phyloP scores from a whole-genome alignment of 108 stramenopile genomes.

The Cyclotella kingstonii region DNA sequence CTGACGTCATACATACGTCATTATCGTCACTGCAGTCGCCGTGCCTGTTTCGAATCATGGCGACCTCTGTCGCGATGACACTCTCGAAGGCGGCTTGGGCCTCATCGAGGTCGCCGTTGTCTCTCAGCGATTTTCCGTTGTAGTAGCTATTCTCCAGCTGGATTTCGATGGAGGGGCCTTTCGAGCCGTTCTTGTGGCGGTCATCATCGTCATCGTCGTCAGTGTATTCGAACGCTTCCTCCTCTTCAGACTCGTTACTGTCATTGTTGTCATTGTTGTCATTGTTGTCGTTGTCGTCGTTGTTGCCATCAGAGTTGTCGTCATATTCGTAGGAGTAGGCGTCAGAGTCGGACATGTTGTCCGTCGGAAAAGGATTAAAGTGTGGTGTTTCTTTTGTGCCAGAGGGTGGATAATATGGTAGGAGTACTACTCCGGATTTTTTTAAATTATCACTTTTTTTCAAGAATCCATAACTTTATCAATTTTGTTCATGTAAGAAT shows the following conservation, averaged over 20 bases:
- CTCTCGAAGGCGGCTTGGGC: constrained; percentile 74
- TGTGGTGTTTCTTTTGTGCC: not conserved
- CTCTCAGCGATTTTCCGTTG: constrained; percentile 84
- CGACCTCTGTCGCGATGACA: constrained; percentile 57
- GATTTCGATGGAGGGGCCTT: constrained; percentile 67
- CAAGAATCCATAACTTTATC: too few relatives aligned
- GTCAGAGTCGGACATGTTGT: constrained; percentile 45
- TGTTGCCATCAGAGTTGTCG: constrained; percentile 24
- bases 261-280: constrained; percentile 58
- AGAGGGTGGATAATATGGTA: not conserved
- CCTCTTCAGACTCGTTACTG: too few relatives aligned
- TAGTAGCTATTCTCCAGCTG: constrained; percentile 95
- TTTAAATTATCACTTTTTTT: too few relatives aligned
- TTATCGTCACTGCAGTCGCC: constrained; percentile 31
- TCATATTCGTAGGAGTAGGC: constrained; percentile 57
- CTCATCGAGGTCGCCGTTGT: constrained; percentile 52
- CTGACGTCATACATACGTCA: constrained; percentile 8
- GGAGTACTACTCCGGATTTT: not conserved
- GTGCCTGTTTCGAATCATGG: constrained; percentile 18
- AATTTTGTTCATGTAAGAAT: too few relatives aligned
- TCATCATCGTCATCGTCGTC: constrained; percentile 82
- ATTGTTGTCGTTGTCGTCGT: constrained; percentile 14
- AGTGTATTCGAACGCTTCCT: constrained; percentile 84
- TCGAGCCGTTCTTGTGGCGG: too few relatives aligned
- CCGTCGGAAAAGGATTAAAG: not conserved